These are phyloP conservation scores for Mortierella sp. DNA, from an alignment of 371 early-diverging fungal species.

Conservation along the genomic window DNA sequence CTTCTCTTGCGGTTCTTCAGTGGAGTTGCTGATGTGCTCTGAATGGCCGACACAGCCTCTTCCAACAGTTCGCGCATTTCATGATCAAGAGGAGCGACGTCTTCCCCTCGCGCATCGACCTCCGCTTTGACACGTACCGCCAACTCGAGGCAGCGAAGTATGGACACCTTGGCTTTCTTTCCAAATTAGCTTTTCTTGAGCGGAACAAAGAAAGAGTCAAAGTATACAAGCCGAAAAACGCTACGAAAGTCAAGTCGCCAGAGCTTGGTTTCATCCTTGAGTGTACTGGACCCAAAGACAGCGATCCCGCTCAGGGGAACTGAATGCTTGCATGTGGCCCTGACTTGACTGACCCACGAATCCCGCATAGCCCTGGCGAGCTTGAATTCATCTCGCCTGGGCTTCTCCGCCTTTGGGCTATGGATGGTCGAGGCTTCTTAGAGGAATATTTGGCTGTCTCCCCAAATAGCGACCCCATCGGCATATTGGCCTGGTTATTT, in stretches of 20 bases:
- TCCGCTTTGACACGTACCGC: constrained; percentile 10
- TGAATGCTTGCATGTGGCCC: background rate
- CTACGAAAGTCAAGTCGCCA: constrained; percentile 21
- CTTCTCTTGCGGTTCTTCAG: constrained; percentile 11
- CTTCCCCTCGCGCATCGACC: constrained; percentile 6
- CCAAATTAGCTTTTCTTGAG: constrained; percentile 20
- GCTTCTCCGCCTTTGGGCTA: background rate
- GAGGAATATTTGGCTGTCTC: background rate
- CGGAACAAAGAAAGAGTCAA: constrained; percentile 15
- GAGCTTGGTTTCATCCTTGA: constrained; percentile 27
- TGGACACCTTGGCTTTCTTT: constrained; percentile 7
- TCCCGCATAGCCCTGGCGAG: constrained; percentile 26
- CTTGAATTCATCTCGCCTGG: constrained; percentile 23
- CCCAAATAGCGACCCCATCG: background rate
- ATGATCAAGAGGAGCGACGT: constrained; percentile 1
- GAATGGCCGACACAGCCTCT: constrained; percentile 8
- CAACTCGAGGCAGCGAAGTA: background rate
- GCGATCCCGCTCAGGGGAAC: constrained; percentile 14
- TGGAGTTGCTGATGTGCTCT: constrained; percentile 8
- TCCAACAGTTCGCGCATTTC: constrained; percentile 10
- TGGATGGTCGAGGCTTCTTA: background rate
- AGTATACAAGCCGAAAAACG: constrained; percentile 20
- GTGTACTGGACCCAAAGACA: constrained; percentile 23
- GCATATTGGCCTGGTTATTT: background rate
- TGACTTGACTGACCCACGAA: constrained; percentile 21